phyloP scores from a whole-genome alignment of 768 basidiomycete species.

The Candolleomyces eurysporus region DNA sequence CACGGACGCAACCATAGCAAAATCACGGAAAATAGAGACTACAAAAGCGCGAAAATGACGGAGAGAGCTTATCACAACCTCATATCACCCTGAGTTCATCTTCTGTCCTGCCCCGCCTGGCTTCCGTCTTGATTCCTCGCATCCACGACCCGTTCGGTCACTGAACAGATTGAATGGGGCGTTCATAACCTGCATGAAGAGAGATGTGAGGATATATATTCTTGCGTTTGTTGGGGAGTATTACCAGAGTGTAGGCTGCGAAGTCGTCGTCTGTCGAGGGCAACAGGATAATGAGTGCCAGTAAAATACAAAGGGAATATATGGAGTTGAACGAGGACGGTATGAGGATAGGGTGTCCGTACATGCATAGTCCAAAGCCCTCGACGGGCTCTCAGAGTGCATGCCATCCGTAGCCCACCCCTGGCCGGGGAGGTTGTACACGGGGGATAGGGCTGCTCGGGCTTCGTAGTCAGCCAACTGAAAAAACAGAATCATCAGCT shows the following conservation, averaged over 20 bases:
- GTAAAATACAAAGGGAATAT: too few relatives aligned
- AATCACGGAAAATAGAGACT: too few relatives aligned
- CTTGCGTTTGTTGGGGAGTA: conserved; percentile 52
- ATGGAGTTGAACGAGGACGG: too few relatives aligned
- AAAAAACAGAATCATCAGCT: background rate
- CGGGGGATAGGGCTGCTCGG: too few relatives aligned
- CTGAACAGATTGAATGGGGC: conserved; percentile 71
- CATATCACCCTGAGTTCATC: conserved; percentile 72
- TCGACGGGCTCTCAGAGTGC: too few relatives aligned
- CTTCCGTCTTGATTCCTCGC: conserved; percentile 63
- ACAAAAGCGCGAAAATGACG: background rate
- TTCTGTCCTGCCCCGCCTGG: conserved; percentile 69
- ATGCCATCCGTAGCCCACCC: too few relatives aligned
- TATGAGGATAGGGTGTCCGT: too few relatives aligned
- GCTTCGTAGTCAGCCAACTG: conserved; percentile 81
- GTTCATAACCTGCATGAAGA: conserved; percentile 46
- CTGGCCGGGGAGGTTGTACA: too few relatives aligned
- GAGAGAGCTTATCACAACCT: background rate
- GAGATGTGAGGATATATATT: conserved; percentile 65
- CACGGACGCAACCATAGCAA: too few relatives aligned
- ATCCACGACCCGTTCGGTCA: conserved; percentile 76
- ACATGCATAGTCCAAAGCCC: too few relatives aligned
- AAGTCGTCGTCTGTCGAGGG: too few relatives aligned
- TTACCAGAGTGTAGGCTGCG: conserved; percentile 49
- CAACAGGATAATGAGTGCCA: too few relatives aligned